Conservation (phyloP, 208 protist genomes). For the Trypanosoma caninum region DNA sequence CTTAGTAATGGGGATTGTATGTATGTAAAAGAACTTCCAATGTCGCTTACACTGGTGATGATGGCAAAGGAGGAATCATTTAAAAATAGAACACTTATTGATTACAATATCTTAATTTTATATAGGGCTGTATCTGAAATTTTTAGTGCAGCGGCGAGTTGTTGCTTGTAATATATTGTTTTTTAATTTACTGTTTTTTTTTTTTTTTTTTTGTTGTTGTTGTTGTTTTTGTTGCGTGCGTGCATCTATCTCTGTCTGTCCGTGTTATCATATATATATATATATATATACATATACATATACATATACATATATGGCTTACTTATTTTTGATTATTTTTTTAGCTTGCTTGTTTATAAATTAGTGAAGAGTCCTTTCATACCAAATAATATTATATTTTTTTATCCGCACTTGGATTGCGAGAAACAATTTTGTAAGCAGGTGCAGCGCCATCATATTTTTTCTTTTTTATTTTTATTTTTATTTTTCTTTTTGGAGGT, state of each 20-base stretch:
- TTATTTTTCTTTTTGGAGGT: background rate
- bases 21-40: constrained; percentile 85
- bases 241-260: background rate
- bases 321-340: background rate
- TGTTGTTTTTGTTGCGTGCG: background rate
- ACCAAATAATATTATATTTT: too few species aligned
- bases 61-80: constrained; percentile 81
- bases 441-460: background rate
- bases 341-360: background rate
- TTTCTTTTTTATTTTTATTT: background rate
- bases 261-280: too few species aligned
- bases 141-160: constrained; percentile 60
- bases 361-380: too few species aligned
- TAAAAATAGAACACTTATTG: constrained; percentile 69
- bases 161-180: too few species aligned
- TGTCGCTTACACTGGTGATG: constrained; percentile 77
- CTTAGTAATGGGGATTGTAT: constrained; percentile 75
- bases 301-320: background rate
- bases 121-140: constrained; percentile 70
- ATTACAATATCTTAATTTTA: constrained; percentile 82
- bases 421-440: too few species aligned
- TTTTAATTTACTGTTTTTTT: background rate
- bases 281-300: constrained; percentile 5
- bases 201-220: background rate
- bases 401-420: too few species aligned